Percentiles rank a stretch among this genome's conserved stretches.
Evolutionary conservation across 2,329 filamentous ascomycete species (phyloP).

Genomic region (Colletotrichum sansevieriae): DNA sequence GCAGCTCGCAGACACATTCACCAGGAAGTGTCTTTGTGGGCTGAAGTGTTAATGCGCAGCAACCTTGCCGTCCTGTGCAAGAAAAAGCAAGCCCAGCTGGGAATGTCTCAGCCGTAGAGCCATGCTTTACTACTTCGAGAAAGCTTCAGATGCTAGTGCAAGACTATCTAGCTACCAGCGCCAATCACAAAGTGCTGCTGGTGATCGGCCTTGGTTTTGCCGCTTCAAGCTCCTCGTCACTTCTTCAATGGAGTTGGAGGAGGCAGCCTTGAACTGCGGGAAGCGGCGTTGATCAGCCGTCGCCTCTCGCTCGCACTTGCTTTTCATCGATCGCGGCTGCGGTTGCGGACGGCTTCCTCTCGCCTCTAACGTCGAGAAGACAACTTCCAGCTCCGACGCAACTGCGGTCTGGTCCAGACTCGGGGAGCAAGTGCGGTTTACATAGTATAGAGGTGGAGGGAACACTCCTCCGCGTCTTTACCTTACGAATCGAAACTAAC

Average conservation of each 20-base stretch:
- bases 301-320: neutral
- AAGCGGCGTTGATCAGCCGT: conserved; percentile 16
- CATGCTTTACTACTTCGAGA: conserved; percentile 15
- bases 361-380: neutral
- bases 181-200: conserved; percentile 25
- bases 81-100: neutral
- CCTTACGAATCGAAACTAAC: neutral
- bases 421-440: neutral
- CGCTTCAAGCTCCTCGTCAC: conserved; percentile 11
- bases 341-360: conserved; percentile 10
- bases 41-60: neutral
- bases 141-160: conserved; percentile 37
- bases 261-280: neutral
- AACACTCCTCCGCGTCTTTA: no score
- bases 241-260: neutral
- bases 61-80: neutral
- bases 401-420: neutral
- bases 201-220: conserved; percentile 30
- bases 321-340: conserved; percentile 3
- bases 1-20: no score
- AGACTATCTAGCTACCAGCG: neutral
- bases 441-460: no score
- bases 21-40: no score
- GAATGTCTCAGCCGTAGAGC: neutral
- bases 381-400: neutral